phyloP scores from a whole-genome alignment of 768 basidiomycete species.

The Leccinum subgranulosum region DNA sequence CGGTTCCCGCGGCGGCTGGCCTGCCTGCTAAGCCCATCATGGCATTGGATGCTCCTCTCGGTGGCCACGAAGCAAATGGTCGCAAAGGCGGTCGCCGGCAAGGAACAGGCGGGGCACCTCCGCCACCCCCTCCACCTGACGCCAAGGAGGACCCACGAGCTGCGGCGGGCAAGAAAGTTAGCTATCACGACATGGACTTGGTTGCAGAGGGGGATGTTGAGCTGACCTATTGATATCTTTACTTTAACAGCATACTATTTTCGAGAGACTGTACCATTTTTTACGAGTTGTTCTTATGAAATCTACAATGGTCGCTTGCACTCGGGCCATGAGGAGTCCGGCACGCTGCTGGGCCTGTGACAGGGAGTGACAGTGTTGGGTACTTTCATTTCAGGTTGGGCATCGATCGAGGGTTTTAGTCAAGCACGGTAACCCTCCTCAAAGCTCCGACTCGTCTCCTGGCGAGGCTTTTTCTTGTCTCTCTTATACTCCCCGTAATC shows the following conservation, averaged over 20 bases:
- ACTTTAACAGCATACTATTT: constrained; percentile 25
- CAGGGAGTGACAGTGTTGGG: constrained; percentile 22
- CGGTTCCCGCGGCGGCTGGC: constrained; percentile 64
- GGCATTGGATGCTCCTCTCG: constrained; percentile 51
- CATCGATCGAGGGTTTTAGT: constrained; percentile 29
- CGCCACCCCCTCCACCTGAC: constrained; percentile 81
- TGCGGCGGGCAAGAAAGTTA: constrained; percentile 82
- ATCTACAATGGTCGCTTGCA: constrained; percentile 21
- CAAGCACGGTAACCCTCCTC: constrained; percentile 9
- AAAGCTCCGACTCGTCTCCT: constrained; percentile 20
- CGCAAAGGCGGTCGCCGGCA: constrained; percentile 38
- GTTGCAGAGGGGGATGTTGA: constrained; percentile 80
- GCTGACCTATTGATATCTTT: constrained; percentile 39
- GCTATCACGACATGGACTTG: constrained; percentile 95
- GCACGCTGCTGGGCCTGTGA: constrained; percentile 21
- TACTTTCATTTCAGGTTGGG: constrained; percentile 22
- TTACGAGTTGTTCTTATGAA: constrained; percentile 25
- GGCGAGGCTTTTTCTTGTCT: constrained; percentile 24
- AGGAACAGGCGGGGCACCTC: constrained; percentile 47
- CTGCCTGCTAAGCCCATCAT: constrained; percentile 76
- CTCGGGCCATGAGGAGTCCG: constrained; percentile 25
- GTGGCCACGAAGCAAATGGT: constrained; percentile 30
- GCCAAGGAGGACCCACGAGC: constrained; percentile 92
- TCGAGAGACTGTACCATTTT: constrained; percentile 17
- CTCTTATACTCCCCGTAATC: constrained; percentile 5